Evolutionary conservation across 129 eudicot species (phyloP).

Genomic region (Arctium minus): DNA sequence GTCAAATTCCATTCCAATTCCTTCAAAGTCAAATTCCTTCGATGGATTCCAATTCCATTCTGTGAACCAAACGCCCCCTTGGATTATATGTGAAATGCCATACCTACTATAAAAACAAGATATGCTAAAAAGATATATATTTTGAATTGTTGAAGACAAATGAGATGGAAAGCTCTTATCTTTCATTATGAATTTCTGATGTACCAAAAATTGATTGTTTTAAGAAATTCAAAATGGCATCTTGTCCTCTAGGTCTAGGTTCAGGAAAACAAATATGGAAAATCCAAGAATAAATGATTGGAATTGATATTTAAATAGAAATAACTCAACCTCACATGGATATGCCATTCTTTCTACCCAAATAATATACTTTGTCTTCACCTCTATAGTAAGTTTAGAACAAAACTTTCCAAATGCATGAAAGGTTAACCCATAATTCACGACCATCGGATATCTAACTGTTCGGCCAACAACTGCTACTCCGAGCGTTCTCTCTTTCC

Average conservation of each 20-base stretch:
- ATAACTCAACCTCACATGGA: not conserved
- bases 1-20: too few species aligned
- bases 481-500: not conserved
- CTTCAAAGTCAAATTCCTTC: too few species aligned
- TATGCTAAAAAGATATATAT: too few species aligned
- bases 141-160: too few species aligned
- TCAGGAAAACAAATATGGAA: not conserved
- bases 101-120: too few species aligned
- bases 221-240: not conserved
- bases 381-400: conserved; percentile 7
- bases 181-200: too few species aligned
- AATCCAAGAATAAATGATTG: not conserved
- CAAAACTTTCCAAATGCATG: conserved; percentile 12
- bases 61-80: too few species aligned
- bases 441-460: not conserved
- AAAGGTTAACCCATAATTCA: not conserved
- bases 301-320: not conserved
- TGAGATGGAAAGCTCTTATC: too few species aligned
- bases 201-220: not conserved
- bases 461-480: not conserved
- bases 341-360: not conserved
- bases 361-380: conserved; percentile 1
- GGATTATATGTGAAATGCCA: too few species aligned
- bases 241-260: not conserved
- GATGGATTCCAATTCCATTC: too few species aligned